These are phyloP conservation scores for Lagerstroemia speciosa DNA, from an alignment of 345 rosid genomes.

Conservation along the genomic window DNA sequence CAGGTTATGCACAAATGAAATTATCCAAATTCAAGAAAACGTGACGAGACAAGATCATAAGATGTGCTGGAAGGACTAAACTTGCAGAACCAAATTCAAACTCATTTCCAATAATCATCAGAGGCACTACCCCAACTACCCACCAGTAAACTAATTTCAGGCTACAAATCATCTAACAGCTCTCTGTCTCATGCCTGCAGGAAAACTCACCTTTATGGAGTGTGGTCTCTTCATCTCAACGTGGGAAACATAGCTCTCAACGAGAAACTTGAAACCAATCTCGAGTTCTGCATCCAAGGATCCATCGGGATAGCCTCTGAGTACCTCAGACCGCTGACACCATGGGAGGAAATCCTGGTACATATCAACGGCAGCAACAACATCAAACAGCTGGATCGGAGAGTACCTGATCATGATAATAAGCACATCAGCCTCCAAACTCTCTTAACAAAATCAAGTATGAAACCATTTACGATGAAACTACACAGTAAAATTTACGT, in stretches of 20 bases:
- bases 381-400: conserved; percentile 83
- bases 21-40: not conserved
- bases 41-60: not conserved
- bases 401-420: conserved; percentile 43
- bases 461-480: not conserved
- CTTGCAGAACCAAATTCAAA: not conserved
- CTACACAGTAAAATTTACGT: not conserved
- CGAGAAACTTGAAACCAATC: conserved; percentile 88
- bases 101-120: not conserved
- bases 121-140: not conserved
- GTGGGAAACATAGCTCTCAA: conserved; percentile 85
- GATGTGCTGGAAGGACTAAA: not conserved
- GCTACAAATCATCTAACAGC: not conserved
- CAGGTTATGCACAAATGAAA: not conserved
- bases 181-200: not conserved
- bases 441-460: not conserved
- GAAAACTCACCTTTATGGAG: conserved; percentile 47
- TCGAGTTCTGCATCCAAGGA: conserved; percentile 91
- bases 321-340: conserved; percentile 83
- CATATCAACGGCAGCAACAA: conserved; percentile 86
- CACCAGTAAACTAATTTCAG: not conserved
- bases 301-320: conserved; percentile 67
- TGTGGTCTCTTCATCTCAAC: conserved; percentile 62
- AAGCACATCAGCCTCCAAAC: not conserved
- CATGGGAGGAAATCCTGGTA: conserved; percentile 94